Base-by-base conservation (phyloP, 2,329 filamentous ascomycete species). In the Dendrostoma leiphaemia region DNA sequence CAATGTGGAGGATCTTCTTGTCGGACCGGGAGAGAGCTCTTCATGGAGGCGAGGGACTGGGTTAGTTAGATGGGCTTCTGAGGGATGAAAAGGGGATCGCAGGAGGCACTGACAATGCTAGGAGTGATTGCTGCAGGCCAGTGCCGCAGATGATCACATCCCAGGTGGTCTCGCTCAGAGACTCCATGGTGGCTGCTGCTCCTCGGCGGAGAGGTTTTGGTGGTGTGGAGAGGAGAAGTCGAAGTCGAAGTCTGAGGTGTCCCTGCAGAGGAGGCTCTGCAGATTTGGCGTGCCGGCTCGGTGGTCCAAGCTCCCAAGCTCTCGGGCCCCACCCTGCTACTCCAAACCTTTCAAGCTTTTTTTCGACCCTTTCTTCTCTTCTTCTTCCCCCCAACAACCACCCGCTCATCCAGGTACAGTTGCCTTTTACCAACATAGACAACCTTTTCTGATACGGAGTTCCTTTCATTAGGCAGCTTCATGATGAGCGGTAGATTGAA, bases 21-120 rank as follows among this genome's bases (percentile, higher is more conserved):
- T 86, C 87, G 59, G 91, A 96, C 67, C 92, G 88, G 62, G 93
- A 97, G 64, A 97, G 81, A 65, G 93, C 89, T 81, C 93, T 97
- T 80, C 69, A 74, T 57, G 60, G 60, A 55, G 65, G 57, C 53
- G 65, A 68, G 70, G 65, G 68, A 72, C 81, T 87, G 73, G 71
- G 85, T 91, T 83, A 90, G 87, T 89, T 83, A 88, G 85, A 84
- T 69, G 75, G 74, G 74, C 71, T 57, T 61, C 57, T 65, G 65
- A 58, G 58, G 56, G 56, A 65, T 63, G 32, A 45, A 9, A 48
- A 19, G 13, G 26, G 28, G 3, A n/a, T n/a, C n/a, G 44, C 19
- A 47, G 37, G 61, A 64, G 67, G 66, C 53, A 61, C 81, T 81
- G 77, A 92, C 89, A 91, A 77, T 69, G 88, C 89, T 68, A 93